Evolutionary conservation across 2,329 filamentous ascomycete species (phyloP).

Genomic region (Phaeomoniella chlamydospora): DNA sequence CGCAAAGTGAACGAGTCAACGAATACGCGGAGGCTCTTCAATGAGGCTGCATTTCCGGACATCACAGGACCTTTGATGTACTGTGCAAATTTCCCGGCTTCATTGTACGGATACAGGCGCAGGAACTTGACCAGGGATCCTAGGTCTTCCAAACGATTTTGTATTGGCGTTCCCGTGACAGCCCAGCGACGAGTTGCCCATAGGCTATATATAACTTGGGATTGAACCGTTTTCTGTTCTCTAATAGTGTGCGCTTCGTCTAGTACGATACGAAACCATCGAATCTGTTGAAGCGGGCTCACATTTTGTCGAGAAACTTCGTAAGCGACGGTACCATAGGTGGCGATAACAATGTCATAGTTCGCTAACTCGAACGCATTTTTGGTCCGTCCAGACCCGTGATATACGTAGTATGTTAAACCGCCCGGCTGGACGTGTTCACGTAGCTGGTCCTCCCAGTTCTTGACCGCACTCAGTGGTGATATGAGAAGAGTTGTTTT

Average conservation of each 20-base stretch:
- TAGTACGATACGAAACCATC: conserved; percentile 86
- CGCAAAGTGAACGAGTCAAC: conserved; percentile 91
- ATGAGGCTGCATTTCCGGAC: conserved; percentile 65
- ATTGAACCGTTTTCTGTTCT: conserved; percentile 66
- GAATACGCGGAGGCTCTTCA: conserved; percentile 72
- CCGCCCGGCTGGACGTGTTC: conserved; percentile 55
- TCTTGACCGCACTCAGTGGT: conserved; percentile 78
- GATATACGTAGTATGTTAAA: conserved; percentile 69
- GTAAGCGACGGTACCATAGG: conserved; percentile 75
- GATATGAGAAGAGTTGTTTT: conserved; percentile 76
- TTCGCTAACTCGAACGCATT: conserved; percentile 52
- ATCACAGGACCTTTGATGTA: conserved; percentile 81
- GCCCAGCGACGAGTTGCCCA: conserved; percentile 80
- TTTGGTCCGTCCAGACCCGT: conserved; percentile 62
- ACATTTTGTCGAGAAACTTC: conserved; percentile 39
- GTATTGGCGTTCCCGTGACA: conserved; percentile 90
- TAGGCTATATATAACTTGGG: conserved; percentile 69
- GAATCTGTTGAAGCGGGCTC: conserved; percentile 58
- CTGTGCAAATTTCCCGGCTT: conserved; percentile 58
- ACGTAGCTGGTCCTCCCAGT: conserved; percentile 88
- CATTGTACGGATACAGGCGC: conserved; percentile 71
- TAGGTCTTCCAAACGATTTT: conserved; percentile 84
- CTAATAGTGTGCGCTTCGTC: conserved; percentile 94
- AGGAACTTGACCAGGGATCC: conserved; percentile 78
- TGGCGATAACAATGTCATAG: conserved; percentile 80